Conservation (phyloP, 2,329 filamentous ascomycete species). For the Colletotrichum higginsianum region DNA sequence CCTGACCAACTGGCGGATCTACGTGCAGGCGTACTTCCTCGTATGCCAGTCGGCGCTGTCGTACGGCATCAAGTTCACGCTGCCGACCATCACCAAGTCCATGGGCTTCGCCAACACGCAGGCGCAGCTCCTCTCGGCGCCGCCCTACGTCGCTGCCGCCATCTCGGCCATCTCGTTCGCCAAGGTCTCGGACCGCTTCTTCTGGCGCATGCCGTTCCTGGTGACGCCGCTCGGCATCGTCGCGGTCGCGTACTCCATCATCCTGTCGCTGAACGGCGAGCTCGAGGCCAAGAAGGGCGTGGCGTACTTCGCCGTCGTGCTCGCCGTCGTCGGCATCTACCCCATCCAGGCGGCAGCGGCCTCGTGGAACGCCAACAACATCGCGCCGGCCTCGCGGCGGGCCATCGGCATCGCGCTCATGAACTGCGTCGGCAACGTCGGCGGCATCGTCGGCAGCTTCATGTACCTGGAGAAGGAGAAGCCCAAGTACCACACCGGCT, state of each 20-base stretch:
- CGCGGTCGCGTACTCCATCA: slow-evolving; percentile 38
- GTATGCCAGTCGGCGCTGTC: slow-evolving; percentile 51
- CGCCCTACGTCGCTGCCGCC: slow-evolving; percentile 46
- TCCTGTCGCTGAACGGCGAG: slow-evolving; percentile 33
- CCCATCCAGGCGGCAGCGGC: slow-evolving; percentile 40
- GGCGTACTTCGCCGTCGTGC: slow-evolving; percentile 41
- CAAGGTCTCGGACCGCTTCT: slow-evolving; percentile 76
- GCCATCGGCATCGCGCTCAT: slow-evolving; percentile 50
- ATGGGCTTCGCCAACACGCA: slow-evolving; percentile 53
- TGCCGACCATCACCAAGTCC: slow-evolving; percentile 53
- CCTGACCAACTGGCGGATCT: slow-evolving; percentile 52
- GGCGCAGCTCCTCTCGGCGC: slow-evolving; percentile 48
- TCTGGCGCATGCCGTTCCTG: slow-evolving; percentile 68
- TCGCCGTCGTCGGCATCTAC: slow-evolving; percentile 42
- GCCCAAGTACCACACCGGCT: slow-evolving; percentile 66
- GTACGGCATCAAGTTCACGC: slow-evolving; percentile 54
- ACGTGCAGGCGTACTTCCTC: slow-evolving; percentile 53
- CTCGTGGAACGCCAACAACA: slow-evolving; percentile 46
- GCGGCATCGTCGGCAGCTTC: slow-evolving; percentile 49
- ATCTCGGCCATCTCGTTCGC: slow-evolving; percentile 74
- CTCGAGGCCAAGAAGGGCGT: slow-evolving; percentile 29
- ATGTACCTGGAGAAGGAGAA: slow-evolving; percentile 49
- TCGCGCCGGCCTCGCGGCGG: slow-evolving; percentile 45
- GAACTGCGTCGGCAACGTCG: slow-evolving; percentile 50
- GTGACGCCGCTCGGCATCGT: slow-evolving; percentile 39